Evolutionary conservation across 108 stramenopile species (phyloP), one percentile per base, ranked within the genome.

Genomic region (Pseudonitzschia pungens): DNA sequence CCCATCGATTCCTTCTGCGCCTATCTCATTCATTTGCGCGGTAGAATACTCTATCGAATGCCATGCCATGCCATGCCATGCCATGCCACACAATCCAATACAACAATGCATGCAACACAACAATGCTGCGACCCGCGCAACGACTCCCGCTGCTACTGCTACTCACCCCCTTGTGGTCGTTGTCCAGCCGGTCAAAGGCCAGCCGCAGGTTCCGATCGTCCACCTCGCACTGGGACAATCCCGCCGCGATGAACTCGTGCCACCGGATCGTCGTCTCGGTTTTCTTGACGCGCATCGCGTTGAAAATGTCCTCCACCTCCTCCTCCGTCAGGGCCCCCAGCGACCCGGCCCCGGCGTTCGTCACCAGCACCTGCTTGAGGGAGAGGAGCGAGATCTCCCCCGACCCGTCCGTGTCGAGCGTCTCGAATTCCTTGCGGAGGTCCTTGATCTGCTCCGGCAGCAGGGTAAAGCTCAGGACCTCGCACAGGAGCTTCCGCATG

Each of bases 241-340:
- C 92, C 15, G 94, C 94, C 4, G 94, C 94, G 71, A 96, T 92
- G 70, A 96, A 96, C 69, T 94, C 93, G 65, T 94, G 93, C 89
- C 89, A 94, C 66, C 90, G 93, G 74, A 94, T 92, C 12, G 83
- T 76, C 0, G 87, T 87, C 69, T 94, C 93, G 5, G 85, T 77
- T 70, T 94, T 94, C 18, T 88, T 84, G 4, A 94, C 93, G 20
- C 93, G 78, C 83, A 94, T 88, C 1, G 93, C 90, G 74, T 92
- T 89, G 85, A 94, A 94, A 45, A 94, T 94, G 65, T 94, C 93
- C 69, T 87, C 87, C 15, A 93, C 91, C 81, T 96, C 94, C 62
- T 84, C 88, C 76, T 93, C 92, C 33, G 92, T 91, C 58, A 96
- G 69, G 5, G 89, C 86, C 4, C 92, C 92, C n/a, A 93, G 81